These are phyloP conservation scores for Xerocomellus amylosporus DNA, from an alignment of 768 basidiomycete genomes.

Conservation along the genomic window DNA sequence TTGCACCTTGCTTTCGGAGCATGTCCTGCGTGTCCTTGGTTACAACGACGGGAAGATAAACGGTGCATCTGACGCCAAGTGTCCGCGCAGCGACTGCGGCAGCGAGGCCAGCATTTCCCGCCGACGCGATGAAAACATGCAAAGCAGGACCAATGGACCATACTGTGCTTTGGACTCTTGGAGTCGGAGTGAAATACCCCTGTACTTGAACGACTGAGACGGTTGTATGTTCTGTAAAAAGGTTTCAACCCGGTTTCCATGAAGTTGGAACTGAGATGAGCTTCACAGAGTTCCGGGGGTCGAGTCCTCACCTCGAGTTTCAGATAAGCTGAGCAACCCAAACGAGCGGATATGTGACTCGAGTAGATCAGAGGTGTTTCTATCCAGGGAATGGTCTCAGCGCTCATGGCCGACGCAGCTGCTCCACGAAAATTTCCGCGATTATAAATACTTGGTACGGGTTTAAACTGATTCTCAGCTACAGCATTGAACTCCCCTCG, in stretches of 20 bases:
- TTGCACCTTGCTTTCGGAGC: constrained; percentile 52
- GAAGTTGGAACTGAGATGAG: not conserved
- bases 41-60: constrained; percentile 61
- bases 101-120: constrained; percentile 80
- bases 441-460: too few species aligned
- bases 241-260: not conserved
- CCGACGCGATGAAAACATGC: constrained; percentile 69
- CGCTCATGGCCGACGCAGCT: constrained; percentile 4
- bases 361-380: constrained; percentile 69
- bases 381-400: constrained; percentile 37
- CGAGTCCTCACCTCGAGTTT: constrained; percentile 61
- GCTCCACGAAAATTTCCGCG: not conserved
- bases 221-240: constrained; percentile 64
- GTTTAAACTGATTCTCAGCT: not conserved
- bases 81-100: constrained; percentile 59
- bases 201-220: constrained; percentile 72
- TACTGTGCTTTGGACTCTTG: constrained; percentile 47
- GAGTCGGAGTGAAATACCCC: constrained; percentile 64
- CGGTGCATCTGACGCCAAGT: constrained; percentile 58
- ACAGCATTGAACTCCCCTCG: not conserved
- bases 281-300: not conserved
- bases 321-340: constrained; percentile 57
- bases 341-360: constrained; percentile 48
- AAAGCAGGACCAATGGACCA: constrained; percentile 51
- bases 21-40: constrained; percentile 46